These are phyloP conservation scores for Eudorina sp. DNA, from an alignment of 139 green algal species.

Conservation along the genomic window DNA sequence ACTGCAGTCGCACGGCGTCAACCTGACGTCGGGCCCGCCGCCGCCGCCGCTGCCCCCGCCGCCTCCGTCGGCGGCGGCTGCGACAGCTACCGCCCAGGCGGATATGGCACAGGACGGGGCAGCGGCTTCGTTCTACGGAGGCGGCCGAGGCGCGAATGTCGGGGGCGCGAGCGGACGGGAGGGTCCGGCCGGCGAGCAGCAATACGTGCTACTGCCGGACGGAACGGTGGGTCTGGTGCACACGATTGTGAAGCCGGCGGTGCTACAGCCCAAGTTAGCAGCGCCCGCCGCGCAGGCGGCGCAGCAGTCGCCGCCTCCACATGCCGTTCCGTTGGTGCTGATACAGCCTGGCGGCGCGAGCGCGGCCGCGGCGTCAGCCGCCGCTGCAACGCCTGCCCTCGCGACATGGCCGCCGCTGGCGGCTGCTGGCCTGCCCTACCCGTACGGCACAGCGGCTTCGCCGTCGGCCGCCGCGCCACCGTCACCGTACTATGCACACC, in stretches of 20 bases:
- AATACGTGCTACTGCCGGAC: conserved; percentile 36
- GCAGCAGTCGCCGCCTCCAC: not conserved
- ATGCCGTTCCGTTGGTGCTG: conserved; percentile 3
- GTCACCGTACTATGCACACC: not conserved
- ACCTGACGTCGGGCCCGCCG: conserved; percentile 19
- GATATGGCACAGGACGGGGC: not conserved
- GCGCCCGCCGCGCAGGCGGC: not conserved
- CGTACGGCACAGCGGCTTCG: not conserved
- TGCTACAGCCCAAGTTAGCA: conserved; percentile 4
- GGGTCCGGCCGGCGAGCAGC: not conserved
- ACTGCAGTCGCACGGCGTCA: conserved; percentile 17
- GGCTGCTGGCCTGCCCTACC: not conserved
- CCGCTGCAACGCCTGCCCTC: no score
- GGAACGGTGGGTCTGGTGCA: conserved; percentile 36
- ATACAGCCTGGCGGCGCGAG: not conserved
- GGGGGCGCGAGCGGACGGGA: not conserved
- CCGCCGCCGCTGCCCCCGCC: not conserved
- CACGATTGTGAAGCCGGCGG: conserved; percentile 22
- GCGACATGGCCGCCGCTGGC: not conserved
- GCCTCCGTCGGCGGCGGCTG: not conserved
- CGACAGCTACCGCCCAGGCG: not conserved
- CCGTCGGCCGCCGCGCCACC: not conserved
- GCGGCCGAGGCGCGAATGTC: not conserved
- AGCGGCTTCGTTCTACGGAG: not conserved
- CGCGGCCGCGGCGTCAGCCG: not conserved